Percentiles rank a stretch among this genome's conserved stretches.
phyloP scores from a whole-genome alignment of 2,329 filamentous ascomycete genomes.

The Fusarium globosum region DNA sequence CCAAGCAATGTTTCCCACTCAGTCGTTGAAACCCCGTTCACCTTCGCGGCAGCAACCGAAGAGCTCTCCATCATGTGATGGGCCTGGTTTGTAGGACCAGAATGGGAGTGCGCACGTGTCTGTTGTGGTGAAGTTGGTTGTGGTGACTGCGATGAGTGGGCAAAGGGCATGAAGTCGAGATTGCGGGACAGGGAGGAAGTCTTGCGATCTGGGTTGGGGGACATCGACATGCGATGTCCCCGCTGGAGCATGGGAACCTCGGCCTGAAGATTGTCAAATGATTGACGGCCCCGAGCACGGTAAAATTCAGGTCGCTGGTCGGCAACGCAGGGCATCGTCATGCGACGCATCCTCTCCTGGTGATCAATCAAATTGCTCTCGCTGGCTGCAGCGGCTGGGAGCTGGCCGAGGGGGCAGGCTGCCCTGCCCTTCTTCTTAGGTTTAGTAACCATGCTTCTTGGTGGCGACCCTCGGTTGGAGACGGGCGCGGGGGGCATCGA shows the following conservation, averaged over 20 bases:
- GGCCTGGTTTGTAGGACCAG: conserved; percentile 31
- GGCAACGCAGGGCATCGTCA: conserved; percentile 61
- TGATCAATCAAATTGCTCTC: conserved; percentile 65
- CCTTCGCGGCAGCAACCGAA: conserved; percentile 45
- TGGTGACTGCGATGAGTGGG: conserved; percentile 58
- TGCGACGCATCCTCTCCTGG: conserved; percentile 68
- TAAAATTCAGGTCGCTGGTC: conserved; percentile 52
- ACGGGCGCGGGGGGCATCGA: conserved; percentile 39
- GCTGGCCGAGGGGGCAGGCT: conserved; percentile 53
- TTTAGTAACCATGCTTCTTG: conserved; percentile 53
- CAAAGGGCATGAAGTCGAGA: conserved; percentile 69
- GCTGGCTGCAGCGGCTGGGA: conserved; percentile 57
- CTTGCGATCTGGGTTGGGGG: conserved; percentile 49
- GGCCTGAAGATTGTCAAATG: conserved; percentile 58
- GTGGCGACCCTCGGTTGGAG: conserved; percentile 45
- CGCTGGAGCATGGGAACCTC: conserved; percentile 51
- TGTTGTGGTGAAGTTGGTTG: conserved; percentile 62
- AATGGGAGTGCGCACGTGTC: conserved; percentile 52
- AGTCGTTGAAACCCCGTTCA: conserved; percentile 64
- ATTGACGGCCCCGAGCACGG: conserved; percentile 57
- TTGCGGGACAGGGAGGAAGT: conserved; percentile 50
- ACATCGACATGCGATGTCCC: conserved; percentile 61
- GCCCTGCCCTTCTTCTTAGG: conserved; percentile 51
- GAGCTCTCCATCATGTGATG: conserved; percentile 46
- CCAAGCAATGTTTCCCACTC: conserved; percentile 88